These are phyloP conservation scores for Ziziphus jujuba DNA, from an alignment of 306 rosid species.

Conservation along the genomic window DNA sequence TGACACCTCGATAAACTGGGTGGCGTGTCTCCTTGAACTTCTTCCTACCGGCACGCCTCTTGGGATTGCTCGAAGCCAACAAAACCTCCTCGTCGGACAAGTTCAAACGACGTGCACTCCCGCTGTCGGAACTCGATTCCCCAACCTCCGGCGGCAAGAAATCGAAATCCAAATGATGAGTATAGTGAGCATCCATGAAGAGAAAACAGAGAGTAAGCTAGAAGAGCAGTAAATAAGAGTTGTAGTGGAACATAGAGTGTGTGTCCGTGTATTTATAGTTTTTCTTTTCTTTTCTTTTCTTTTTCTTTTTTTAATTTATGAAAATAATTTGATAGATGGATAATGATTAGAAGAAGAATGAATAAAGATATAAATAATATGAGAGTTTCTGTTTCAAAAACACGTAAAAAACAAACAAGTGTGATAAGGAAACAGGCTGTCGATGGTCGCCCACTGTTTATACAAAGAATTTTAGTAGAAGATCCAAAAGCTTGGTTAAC, in stretches of 20 bases:
- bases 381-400: too few species aligned
- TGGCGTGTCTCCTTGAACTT: conserved; percentile 90
- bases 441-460: conserved; percentile 12
- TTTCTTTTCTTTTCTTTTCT: background rate
- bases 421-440: too few species aligned
- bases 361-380: too few species aligned
- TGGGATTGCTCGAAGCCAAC: conserved; percentile 60
- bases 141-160: conserved; percentile 18
- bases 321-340: too few species aligned
- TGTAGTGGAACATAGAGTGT: too few species aligned
- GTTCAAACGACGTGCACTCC: background rate
- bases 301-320: too few species aligned
- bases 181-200: background rate
- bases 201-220: too few species aligned
- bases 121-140: conserved; percentile 27
- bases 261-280: too few species aligned
- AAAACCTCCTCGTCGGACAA: conserved; percentile 53
- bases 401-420: too few species aligned
- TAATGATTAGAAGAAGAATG: too few species aligned
- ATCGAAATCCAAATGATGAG: background rate
- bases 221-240: background rate
- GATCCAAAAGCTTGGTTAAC: too few species aligned
- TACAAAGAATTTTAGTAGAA: background rate
- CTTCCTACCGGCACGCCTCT: conserved; percentile 87
- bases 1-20: conserved; percentile 69